Conservation (phyloP, 495 filamentous ascomycete genomes). For the Cenococcum geophilum region DNA sequence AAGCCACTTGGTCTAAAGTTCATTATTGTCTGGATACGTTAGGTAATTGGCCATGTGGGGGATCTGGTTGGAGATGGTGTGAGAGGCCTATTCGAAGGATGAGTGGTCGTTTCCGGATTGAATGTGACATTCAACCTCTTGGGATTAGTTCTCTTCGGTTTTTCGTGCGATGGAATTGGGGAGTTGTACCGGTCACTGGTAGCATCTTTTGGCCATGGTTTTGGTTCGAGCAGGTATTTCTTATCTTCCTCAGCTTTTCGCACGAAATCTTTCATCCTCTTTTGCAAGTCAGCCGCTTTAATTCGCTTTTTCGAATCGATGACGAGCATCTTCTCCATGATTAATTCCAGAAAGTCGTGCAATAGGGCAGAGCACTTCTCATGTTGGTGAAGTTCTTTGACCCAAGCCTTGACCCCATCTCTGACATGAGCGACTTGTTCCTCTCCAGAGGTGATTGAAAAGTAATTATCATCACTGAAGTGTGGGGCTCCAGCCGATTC, state of each 20-base stretch:
- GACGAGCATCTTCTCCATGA: constrained; percentile 11
- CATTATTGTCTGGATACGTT: neutral
- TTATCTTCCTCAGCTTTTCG: constrained; percentile 6
- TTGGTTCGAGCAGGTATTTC: constrained; percentile 9
- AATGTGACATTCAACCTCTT: neutral
- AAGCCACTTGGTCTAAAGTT: neutral
- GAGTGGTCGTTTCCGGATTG: neutral
- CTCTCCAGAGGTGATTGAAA: neutral
- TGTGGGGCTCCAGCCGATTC: neutral
- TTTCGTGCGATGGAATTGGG: neutral
- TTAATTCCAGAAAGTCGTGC: constrained; percentile 10
- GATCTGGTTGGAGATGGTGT: neutral
- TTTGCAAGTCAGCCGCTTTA: neutral
- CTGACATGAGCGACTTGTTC: neutral
- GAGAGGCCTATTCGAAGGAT: neutral
- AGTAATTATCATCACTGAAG: constrained; percentile 1
- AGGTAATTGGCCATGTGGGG: neutral
- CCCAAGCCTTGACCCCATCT: constrained; percentile 6
- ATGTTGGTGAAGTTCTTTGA: constrained; percentile 11
- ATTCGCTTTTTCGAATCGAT: constrained; percentile 10
- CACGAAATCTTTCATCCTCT: neutral
- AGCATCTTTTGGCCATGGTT: neutral
- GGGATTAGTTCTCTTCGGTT: neutral
- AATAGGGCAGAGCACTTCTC: constrained; percentile 6
- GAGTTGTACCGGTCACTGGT: neutral